phyloP scores from a whole-genome alignment of 768 basidiomycete genomes.

The Lanmaoa pseudosensibilis region DNA sequence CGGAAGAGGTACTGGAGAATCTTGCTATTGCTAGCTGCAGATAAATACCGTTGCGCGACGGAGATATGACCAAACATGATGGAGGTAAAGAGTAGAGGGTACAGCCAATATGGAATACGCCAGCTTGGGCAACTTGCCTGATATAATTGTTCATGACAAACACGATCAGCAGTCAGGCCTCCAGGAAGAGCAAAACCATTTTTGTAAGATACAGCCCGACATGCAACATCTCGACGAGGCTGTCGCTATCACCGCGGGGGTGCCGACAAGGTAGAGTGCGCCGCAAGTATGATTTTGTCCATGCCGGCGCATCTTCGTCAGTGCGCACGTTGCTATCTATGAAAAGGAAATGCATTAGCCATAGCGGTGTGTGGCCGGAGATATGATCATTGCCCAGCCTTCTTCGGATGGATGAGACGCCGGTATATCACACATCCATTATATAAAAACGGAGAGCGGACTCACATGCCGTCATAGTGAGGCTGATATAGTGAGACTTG shows the following conservation, averaged over 20 bases:
- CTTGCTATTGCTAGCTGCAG: background rate
- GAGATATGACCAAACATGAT: constrained; percentile 1
- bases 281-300: background rate
- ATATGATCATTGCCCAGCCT: too few relatives aligned
- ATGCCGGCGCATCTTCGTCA: too few relatives aligned
- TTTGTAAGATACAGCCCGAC: background rate
- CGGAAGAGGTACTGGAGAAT: background rate
- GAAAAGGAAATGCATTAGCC: background rate
- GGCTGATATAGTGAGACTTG: too few relatives aligned
- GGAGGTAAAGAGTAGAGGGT: background rate
- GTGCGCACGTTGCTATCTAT: too few relatives aligned
- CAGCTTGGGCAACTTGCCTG: background rate
- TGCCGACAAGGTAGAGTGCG: background rate
- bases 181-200: background rate
- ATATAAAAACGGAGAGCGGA: too few relatives aligned
- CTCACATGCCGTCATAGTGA: too few relatives aligned
- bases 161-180: background rate
- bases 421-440: too few relatives aligned
- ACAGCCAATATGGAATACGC: background rate
- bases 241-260: too few relatives aligned
- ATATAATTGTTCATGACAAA: background rate
- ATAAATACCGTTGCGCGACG: background rate
- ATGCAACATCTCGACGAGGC: background rate
- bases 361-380: background rate
- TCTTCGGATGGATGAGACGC: too few relatives aligned